Conservation (phyloP, 2,329 filamentous ascomycete genomes). For the Phialophora tarda region DNA sequence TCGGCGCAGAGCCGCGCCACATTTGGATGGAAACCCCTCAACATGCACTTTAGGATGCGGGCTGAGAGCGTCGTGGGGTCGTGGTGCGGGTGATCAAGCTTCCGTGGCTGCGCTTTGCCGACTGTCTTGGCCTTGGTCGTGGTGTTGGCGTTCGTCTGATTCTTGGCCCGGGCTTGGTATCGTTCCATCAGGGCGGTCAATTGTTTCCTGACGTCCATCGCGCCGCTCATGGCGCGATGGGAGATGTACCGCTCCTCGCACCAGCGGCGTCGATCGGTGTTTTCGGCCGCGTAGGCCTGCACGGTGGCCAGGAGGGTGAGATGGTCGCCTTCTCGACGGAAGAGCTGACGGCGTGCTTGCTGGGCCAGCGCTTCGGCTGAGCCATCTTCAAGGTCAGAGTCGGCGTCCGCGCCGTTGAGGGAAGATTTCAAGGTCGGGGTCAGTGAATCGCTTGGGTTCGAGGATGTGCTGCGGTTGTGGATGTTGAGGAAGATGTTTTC, state of each 20-base stretch:
- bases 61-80: conserved; percentile 51
- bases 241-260: conserved; percentile 64
- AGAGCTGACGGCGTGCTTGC: conserved; percentile 60
- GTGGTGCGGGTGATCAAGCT: conserved; percentile 35
- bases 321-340: conserved; percentile 67
- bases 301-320: conserved; percentile 67
- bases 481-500: conserved; percentile 68
- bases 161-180: conserved; percentile 10
- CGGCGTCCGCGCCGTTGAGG: neutral
- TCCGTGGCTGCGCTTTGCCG: conserved; percentile 1
- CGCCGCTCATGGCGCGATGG: conserved; percentile 68
- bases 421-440: neutral
- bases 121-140: conserved; percentile 1
- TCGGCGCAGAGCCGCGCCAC: conserved; percentile 52
- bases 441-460: conserved; percentile 4
- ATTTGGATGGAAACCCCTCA: conserved; percentile 65
- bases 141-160: conserved; percentile 7
- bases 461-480: conserved; percentile 39
- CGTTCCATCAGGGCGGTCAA: conserved; percentile 33
- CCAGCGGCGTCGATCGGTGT: conserved; percentile 65
- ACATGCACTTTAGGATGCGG: conserved; percentile 62
- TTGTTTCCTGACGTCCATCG: conserved; percentile 56
- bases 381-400: conserved; percentile 22
- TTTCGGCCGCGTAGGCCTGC: conserved; percentile 63
- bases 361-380: conserved; percentile 51